phyloP scores from a whole-genome alignment of 805 yeast genomes.

The Saturnispora sanitii region DNA sequence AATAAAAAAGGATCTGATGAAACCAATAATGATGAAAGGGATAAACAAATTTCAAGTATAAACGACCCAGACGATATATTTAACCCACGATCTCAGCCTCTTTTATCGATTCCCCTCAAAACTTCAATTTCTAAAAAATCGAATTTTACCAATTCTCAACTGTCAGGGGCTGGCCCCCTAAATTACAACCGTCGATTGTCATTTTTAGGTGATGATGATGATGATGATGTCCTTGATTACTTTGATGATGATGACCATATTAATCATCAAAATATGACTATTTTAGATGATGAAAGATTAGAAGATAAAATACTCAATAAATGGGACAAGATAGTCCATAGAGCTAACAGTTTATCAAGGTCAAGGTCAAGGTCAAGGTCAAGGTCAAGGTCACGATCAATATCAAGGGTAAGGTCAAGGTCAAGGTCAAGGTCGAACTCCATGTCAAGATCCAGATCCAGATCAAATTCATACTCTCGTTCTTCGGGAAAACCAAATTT shows the following conservation, averaged over 20 bases:
- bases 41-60: too few relatives aligned
- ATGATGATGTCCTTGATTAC: background rate
- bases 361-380: conserved; percentile 1
- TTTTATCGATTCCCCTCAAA: background rate
- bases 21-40: too few relatives aligned
- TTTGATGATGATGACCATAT: background rate
- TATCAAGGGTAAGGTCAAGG: background rate
- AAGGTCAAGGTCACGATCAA: too few relatives aligned
- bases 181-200: background rate
- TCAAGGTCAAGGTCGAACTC: background rate
- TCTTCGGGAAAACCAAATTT: too few relatives aligned
- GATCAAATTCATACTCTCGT: too few relatives aligned
- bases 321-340: background rate
- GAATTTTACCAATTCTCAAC: too few relatives aligned
- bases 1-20: too few relatives aligned
- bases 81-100: background rate
- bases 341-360: background rate
- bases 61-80: background rate
- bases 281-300: background rate
- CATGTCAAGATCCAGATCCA: too few relatives aligned
- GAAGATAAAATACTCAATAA: background rate
- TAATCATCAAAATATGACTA: background rate
- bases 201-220: background rate
- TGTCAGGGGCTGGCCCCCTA: background rate
- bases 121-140: too few relatives aligned